Evolutionary conservation across 2,329 filamentous ascomycete genomes (phyloP), one percentile per base, ranked within the genome.

Genomic region (Exophiala oligosperma): DNA sequence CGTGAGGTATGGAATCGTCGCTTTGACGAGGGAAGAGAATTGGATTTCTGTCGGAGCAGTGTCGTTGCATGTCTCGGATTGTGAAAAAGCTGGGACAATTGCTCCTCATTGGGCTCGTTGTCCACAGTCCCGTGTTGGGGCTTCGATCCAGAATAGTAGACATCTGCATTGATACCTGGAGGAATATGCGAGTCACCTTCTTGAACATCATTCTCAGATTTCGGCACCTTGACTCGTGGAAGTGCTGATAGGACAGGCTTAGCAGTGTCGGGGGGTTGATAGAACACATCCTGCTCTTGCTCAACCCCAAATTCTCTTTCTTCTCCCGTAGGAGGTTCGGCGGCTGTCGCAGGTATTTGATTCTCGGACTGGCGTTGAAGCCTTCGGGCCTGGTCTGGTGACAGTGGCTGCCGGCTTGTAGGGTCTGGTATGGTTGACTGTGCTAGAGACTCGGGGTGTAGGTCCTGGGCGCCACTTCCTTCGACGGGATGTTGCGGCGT

Each of bases 81-180:
- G 56, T 83, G 81, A 67, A 89, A 89, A 0, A 88, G 71, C 63
- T 84, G 80, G 4, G 80, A 79, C 66, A 87, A 80, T 66, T 86
- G 76, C 48, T 81, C 84, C 53, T 84, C 81, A 3, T 84, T 78
- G 14, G 81, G 59, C n/a, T 81, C 76, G 24, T 48, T 29, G 46
- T 48, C 46, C 28, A 29, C 46, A 35, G 71, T 66, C 3, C 73
- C 63, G 21, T 57, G 56, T 50, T 64, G 59, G 43, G 68, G 61
- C 24, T 62, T 38, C 63, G 68, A 61, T 40, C 66, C 63, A 9
- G 72, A 68, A 63, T 81, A 81, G 68, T 77, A 85, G 0, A 82
- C 78, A 69, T 85, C 83, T 52, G 81, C 75, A 63, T 86, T 84
- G 54, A 85, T 72, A 3, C 74, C 71, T 57, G 77, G 73, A 35